Evolutionary conservation across 768 basidiomycete genomes (phyloP), one percentile per base, ranked within the genome.

Genomic region (Arthromyces matolae): DNA sequence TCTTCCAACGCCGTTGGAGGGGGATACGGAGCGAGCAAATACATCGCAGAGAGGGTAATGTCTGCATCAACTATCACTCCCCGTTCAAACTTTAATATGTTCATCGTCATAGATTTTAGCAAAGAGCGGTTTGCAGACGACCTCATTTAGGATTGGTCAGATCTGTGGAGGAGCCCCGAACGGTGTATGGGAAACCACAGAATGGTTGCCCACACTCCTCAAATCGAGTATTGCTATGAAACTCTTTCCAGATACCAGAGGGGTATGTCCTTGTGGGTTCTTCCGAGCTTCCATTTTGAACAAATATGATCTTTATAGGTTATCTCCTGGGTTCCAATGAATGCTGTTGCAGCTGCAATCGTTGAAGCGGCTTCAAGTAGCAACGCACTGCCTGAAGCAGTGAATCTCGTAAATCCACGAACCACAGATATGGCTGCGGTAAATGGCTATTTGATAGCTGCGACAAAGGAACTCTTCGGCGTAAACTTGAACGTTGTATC

Each of bases 151-250:
- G 8, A 62, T 70, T 22, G 66, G 63, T 3, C 68, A 71, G 49
- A 52, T 71, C 18, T 51, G 58, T 8, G 68, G 70, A 0, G 65
- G 64, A 18, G 51, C 55, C 2, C n/a, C n/a, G n/a, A 62, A 61
- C 13, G 69, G 71, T 2, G 50, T 58, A 2, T 71, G 70, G 70
- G 55, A 64, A n/a, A 57, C 56, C 16, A 56, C 52, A 0, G 65
- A 69, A 9, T 71, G 66, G 69, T 45, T 71, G 4, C 70, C 70
- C 1, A 59, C 58, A 35, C 49, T 71, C 7, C 59, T 70, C 37
- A 66, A 64, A 45, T 64, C 66, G 0, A 61, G 63, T 44, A n/a
- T 66, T 2, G 47, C 51, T n/a, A 33, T 66, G 8, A 52, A 52
- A 0, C 42, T 40, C 4, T 38, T 66, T 4, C 64, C 63, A 7